These are phyloP conservation scores for Pseudonitzschia delicatissima DNA, from an alignment of 108 stramenopile genomes.

Conservation along the genomic window DNA sequence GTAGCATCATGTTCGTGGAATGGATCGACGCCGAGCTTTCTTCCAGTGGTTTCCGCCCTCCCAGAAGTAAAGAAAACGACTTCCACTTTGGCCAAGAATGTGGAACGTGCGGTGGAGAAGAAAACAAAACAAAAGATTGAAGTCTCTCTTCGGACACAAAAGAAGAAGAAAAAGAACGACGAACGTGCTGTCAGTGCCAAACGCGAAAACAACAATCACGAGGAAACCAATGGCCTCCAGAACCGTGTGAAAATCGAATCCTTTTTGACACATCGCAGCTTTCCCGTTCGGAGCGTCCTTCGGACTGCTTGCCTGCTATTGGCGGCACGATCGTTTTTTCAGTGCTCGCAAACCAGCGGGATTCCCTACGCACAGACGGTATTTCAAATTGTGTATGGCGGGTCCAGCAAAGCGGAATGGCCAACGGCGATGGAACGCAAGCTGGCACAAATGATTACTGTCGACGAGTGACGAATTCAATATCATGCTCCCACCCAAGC, in stretches of 20 bases:
- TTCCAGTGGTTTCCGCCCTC: no score
- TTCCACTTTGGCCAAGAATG: no score
- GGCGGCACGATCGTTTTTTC: constrained; percentile 19
- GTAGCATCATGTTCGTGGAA: no score
- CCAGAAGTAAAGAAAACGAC: no score
- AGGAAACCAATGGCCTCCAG: not conserved
- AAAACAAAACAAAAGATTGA: no score
- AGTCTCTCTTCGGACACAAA: no score
- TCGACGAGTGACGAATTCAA: constrained; percentile 2
- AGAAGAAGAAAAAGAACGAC: no score
- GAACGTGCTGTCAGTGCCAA: not conserved
- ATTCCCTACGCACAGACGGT: constrained; percentile 43
- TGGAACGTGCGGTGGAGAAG: no score
- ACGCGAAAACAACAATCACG: not conserved
- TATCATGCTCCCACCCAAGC: constrained; percentile 38
- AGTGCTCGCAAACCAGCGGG: constrained; percentile 46
- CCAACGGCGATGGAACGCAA: constrained; percentile 30
- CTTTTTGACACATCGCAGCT: constrained; percentile 33
- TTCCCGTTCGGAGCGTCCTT: constrained; percentile 19
- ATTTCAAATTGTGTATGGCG: constrained; percentile 25
- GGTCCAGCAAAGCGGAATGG: not conserved
- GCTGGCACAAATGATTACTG: constrained; percentile 39
- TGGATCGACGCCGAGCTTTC: no score
- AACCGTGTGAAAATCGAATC: constrained; percentile 32
- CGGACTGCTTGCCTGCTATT: constrained; percentile 23